Base-by-base conservation (phyloP, 768 basidiomycete genomes). In the Lentinula lateritia region DNA sequence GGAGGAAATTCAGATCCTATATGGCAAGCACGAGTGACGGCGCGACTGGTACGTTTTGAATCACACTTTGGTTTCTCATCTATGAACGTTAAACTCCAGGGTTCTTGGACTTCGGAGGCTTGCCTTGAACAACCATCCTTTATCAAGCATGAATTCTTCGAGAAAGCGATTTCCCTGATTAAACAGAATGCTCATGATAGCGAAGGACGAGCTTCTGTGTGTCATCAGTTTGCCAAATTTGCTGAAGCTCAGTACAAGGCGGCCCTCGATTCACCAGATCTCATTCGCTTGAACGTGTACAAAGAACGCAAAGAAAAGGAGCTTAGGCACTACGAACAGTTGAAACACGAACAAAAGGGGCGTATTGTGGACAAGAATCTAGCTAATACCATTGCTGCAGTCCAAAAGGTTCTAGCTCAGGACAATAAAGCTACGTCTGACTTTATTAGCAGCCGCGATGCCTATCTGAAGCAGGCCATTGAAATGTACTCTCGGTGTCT, bases 61-160 rank as follows among this genome's bases (percentile, higher is more conserved):
- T 35, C 50, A 12, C 1, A 5, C 54, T 20, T 60, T 12, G 35
- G 5, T 16, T 54, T 58, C 41, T 54, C 53, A 20, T 53, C 45
- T 36, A 23, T 56, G 58, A 41, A 32, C 59, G 32, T 42, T 43
- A 18, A 50, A 12, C 23, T 18, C 6, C 20, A 98, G 94, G 97
- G 96, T 9, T 80, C 88, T 10, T 99, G 97, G 97, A 88, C 85
- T 23, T 83, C 92, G 6, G 87, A 92, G 67, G 94, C 97, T 1
- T 90, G 90, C 61, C 71, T 96, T 32, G 87, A 90, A 66, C 90
- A 89, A 52, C 86, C 94, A 0, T 76, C 80, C 15, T 82, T 87
- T 34, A 93, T 97, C 57, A 82, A 83, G 63, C 68, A 75, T 0
- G 76, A 80, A 3, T 95, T 85, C 70, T 98, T 98, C 69, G 76